Conservation (phyloP, 176 grass and related monocot species). For the Zizania latifolia region DNA sequence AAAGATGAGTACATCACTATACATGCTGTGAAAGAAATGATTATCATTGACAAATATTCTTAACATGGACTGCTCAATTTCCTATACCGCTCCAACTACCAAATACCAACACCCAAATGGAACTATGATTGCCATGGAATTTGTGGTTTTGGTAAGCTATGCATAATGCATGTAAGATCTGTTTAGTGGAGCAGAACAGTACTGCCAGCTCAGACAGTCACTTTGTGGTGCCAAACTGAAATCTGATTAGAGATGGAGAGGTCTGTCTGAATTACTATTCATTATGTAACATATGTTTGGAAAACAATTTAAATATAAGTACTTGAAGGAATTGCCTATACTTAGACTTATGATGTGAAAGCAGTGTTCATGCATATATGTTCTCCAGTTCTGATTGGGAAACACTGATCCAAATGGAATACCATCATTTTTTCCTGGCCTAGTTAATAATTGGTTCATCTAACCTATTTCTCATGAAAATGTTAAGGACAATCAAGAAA, state of each 20-base stretch:
- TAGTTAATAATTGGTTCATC: background rate
- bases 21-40: background rate
- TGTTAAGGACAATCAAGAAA: background rate
- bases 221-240: background rate
- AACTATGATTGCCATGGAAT: background rate
- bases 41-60: background rate
- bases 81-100: background rate
- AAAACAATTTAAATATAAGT: too few species aligned
- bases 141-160: background rate
- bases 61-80: background rate
- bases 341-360: background rate
- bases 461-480: background rate
- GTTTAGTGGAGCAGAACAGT: background rate
- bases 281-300: background rate
- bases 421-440: background rate
- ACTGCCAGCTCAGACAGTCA: background rate
- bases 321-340: background rate
- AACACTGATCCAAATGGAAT: background rate
- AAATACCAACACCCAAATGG: background rate
- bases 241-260: background rate
- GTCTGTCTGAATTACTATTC: background rate
- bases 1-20: background rate
- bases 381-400: background rate
- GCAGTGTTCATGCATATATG: background rate
- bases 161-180: background rate